Evolutionary conservation across 2,329 filamentous ascomycete species (phyloP).

Genomic region (Penicillium sp.): DNA sequence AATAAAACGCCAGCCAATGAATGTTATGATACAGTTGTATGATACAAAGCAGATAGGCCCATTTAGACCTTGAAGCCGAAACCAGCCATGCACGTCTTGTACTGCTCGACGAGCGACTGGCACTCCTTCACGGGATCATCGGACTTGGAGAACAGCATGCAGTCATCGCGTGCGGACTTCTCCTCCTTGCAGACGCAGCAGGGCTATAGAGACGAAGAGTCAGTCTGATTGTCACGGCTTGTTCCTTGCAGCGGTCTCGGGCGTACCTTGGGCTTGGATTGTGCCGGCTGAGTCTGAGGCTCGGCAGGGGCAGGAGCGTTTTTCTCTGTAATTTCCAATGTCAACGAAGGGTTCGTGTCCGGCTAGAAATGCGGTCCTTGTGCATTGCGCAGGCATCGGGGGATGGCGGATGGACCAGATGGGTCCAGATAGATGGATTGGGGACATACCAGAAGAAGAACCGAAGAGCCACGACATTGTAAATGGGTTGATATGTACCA

Average conservation of each 20-base stretch:
- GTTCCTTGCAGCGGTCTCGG: not conserved
- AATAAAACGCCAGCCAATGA: slow-evolving; percentile 16
- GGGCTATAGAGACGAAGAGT: slow-evolving; percentile 56
- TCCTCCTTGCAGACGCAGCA: slow-evolving; percentile 98
- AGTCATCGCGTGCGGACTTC: slow-evolving; percentile 88
- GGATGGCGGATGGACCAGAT: slow-evolving; percentile 1
- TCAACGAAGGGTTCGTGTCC: slow-evolving; percentile 6
- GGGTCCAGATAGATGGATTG: not conserved
- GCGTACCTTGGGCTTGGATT: slow-evolving; percentile 38
- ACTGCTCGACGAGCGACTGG: slow-evolving; percentile 73
- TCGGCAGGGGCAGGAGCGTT: slow-evolving; percentile 18
- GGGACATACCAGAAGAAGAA: slow-evolving; percentile 31
- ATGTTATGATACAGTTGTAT: slow-evolving; percentile 24
- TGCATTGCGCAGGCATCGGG: slow-evolving; percentile 10
- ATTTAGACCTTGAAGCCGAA: slow-evolving; percentile 70
- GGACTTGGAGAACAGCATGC: slow-evolving; percentile 93
- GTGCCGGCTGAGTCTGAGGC: slow-evolving; percentile 17
- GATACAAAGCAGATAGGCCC: slow-evolving; percentile 5
- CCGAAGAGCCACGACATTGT: slow-evolving; percentile 37
- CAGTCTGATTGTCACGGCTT: not conserved
- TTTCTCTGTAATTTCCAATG: slow-evolving; percentile 16
- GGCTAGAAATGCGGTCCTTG: slow-evolving; percentile 2
- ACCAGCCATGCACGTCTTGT: slow-evolving; percentile 85
- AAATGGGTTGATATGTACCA: not conserved
- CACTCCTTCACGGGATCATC: slow-evolving; percentile 76